Evolutionary conservation across 257 asterid species (phyloP).

Genomic region (Scutellaria galericulata): DNA sequence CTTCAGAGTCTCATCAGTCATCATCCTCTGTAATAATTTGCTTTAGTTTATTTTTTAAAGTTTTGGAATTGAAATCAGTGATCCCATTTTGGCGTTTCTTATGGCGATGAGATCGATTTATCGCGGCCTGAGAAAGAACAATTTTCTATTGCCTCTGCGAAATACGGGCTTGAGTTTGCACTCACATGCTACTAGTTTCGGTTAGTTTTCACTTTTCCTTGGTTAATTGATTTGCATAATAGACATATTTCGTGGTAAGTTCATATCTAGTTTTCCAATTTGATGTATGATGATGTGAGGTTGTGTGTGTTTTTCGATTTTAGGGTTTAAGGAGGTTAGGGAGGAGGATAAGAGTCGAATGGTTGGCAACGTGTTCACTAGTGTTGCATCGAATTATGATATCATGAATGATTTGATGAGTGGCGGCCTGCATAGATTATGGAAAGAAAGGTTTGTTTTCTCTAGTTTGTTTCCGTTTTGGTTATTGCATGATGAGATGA

Average conservation of each 20-base stretch:
- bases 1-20: neutral
- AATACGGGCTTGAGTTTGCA: conserved; percentile 58
- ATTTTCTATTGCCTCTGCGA: conserved; percentile 35
- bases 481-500: conserved; percentile 27
- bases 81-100: neutral
- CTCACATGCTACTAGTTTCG: conserved; percentile 90
- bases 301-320: conserved; percentile 5
- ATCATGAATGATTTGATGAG: conserved; percentile 96
- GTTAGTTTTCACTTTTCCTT: conserved; percentile 43
- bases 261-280: neutral
- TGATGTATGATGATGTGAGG: conserved; percentile 1
- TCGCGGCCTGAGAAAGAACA: conserved; percentile 56
- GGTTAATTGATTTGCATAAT: neutral
- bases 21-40: neutral
- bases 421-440: conserved; percentile 85
- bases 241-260: no score
- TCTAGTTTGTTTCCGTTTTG: neutral
- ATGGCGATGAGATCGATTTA: conserved; percentile 72
- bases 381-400: conserved; percentile 87
- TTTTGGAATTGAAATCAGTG: conserved; percentile 18
- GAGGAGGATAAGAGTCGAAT: conserved; percentile 86
- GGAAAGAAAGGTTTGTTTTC: conserved; percentile 80
- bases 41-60: neutral
- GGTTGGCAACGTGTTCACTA: conserved; percentile 89
- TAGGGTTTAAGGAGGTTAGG: conserved; percentile 79